Conservation (phyloP, 2,329 filamentous ascomycete genomes). For the Lasiodiplodia sp. region DNA sequence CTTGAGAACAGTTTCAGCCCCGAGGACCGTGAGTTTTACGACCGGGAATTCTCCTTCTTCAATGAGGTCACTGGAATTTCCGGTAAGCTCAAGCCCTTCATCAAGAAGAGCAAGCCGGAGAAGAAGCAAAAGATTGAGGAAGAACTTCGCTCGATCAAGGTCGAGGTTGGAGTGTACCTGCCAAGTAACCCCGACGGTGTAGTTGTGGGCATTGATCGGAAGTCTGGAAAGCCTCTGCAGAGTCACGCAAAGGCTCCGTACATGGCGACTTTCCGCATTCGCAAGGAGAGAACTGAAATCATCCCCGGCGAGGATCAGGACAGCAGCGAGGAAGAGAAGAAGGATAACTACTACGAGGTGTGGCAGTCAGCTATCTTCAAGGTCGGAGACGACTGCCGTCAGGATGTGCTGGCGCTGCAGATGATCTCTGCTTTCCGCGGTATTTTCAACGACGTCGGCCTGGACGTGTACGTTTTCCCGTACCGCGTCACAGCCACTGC, state of each 20-base stretch:
- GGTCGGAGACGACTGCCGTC: slow-evolving; percentile 96
- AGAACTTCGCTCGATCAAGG: slow-evolving; percentile 94
- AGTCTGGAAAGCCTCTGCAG: slow-evolving; percentile 95
- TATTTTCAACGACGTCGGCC: slow-evolving; percentile 92
- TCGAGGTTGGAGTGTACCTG: slow-evolving; percentile 96
- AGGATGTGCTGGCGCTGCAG: slow-evolving; percentile 94
- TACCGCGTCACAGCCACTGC: slow-evolving; percentile 98
- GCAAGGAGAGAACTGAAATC: slow-evolving; percentile 70
- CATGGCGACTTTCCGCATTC: slow-evolving; percentile 98
- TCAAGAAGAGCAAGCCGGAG: slow-evolving; percentile 90
- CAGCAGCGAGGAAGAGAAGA: slow-evolving; percentile 34
- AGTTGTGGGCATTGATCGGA: slow-evolving; percentile 96
- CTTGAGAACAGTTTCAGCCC: slow-evolving; percentile 83
- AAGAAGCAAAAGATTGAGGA: slow-evolving; percentile 99
- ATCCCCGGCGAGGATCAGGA: slow-evolving; percentile 58
- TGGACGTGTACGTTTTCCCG: slow-evolving; percentile 96
- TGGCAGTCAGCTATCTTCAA: slow-evolving; percentile 99
- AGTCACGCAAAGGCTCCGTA: slow-evolving; percentile 98
- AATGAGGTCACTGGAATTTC: slow-evolving; percentile 95
- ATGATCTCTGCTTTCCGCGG: slow-evolving; percentile 98
- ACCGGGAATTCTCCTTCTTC: slow-evolving; percentile 97
- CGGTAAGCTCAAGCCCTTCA: slow-evolving; percentile 91
- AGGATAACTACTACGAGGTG: slow-evolving; percentile 76
- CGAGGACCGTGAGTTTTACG: slow-evolving; percentile 84
- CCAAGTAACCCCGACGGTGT: slow-evolving; percentile 97